Percentiles rank a stretch among this genome's conserved stretches.
These are phyloP conservation scores for Pleurotus pulmonarius DNA, from an alignment of 768 basidiomycete species.

Conservation along the genomic window DNA sequence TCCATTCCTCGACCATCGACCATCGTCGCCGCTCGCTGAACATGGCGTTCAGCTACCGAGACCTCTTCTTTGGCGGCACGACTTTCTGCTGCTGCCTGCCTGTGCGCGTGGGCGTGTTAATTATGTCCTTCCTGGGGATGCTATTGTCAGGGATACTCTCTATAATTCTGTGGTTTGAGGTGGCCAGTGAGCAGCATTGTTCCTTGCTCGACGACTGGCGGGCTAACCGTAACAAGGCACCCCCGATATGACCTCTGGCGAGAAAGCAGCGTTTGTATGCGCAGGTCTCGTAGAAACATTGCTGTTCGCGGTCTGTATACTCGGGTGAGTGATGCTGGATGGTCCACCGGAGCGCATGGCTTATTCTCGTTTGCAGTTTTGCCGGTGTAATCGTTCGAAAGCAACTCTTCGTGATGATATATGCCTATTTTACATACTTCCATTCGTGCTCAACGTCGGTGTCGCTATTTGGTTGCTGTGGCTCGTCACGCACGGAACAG, in stretches of 20 bases:
- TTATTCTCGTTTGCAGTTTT: constrained; percentile 35
- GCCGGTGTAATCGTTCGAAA: constrained; percentile 63
- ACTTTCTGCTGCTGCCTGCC: constrained; percentile 64
- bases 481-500: constrained; percentile 42
- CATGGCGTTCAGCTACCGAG: constrained; percentile 42
- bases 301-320: constrained; percentile 46
- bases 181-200: constrained; percentile 40
- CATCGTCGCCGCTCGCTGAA: background rate
- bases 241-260: constrained; percentile 27
- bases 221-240: constrained; percentile 22
- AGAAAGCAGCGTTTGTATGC: constrained; percentile 41
- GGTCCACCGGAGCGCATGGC: background rate
- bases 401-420: constrained; percentile 53
- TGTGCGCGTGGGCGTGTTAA: constrained; percentile 56
- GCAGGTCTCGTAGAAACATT: constrained; percentile 51
- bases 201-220: background rate
- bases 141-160: constrained; percentile 51
- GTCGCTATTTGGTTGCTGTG: constrained; percentile 51
- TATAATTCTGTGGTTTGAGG: constrained; percentile 58
- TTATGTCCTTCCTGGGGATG: constrained; percentile 51
- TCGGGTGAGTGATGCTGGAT: constrained; percentile 42
- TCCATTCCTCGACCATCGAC: no score
- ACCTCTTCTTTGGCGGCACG: constrained; percentile 44
- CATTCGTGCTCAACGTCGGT: constrained; percentile 53
- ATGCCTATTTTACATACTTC: constrained; percentile 52